Base-by-base conservation (phyloP, 345 rosid species). In the Eucalyptus lansdowneana region DNA sequence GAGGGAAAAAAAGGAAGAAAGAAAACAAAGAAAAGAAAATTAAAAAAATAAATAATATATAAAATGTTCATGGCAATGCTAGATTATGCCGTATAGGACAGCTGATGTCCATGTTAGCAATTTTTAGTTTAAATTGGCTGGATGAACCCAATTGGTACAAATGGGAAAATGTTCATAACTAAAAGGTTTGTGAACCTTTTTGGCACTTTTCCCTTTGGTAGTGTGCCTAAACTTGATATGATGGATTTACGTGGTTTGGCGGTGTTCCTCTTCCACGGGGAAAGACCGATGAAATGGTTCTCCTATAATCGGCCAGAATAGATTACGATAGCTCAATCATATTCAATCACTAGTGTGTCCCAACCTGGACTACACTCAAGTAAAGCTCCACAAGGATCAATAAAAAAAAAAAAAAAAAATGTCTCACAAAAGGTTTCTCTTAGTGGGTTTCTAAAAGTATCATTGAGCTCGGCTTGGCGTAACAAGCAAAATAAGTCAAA, bases 61-160 rank as follows among this genome's bases (percentile, higher is more conserved):
- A 9, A 54, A 54, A 22, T 21, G 60, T 9, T 8, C 5, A 54
- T 4, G 25, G 22, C 11, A 54, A 9, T 9, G 60, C 12, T 54
- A 54, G 27, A 24, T 9, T 9, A 56, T 56, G 27, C 60, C 27
- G 1, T 2, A 22, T 54, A 54, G 3, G 60, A 54, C 1, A 54
- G 3, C 25, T 17, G 0, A 9, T 21, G 27, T 22, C 3, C 27
- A 54, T 54, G 3, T 54, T 0, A 54, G 12, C 4, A 22, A 54
- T 22, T 22, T 54, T 8, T 0, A 9, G 11, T 9, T 9, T 9
- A 54, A 22, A 54, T 54, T 54, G 27, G 5, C 1, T 0, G 5
- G 60, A 54, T 54, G 1, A 1, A 54, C 60, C 11, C 12, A 54
- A 54, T 54, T 22, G 27, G 1, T 22, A 54, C 0, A 21, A 54